These are phyloP conservation scores for Naganishia sp. DNA, from an alignment of 1,284 basidiomycete genomes.

Conservation along the genomic window DNA sequence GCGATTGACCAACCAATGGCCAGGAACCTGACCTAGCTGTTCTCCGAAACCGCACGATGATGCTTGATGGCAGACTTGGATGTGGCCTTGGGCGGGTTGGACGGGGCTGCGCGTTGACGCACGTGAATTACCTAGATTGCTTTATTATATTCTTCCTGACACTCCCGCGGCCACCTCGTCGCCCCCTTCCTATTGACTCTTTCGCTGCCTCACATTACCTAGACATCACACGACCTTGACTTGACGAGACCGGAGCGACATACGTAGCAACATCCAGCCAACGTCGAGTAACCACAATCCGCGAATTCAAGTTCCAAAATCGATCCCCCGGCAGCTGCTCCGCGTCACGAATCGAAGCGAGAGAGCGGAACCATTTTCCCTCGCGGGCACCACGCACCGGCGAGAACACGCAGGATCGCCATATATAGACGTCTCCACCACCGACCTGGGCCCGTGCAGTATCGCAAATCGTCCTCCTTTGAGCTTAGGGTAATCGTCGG, in stretches of 20 bases:
- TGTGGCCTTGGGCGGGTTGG: neutral
- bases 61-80: too few species aligned
- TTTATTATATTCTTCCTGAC: neutral
- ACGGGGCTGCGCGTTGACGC: neutral
- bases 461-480: neutral
- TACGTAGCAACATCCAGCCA: too few species aligned
- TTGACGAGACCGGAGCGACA: too few species aligned
- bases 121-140: neutral
- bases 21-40: neutral
- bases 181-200: too few species aligned
- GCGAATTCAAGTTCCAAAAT: too few species aligned
- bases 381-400: neutral
- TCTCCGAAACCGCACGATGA: too few species aligned
- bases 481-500: neutral
- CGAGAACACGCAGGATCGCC: neutral
- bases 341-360: neutral
- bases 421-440: conserved; percentile 6
- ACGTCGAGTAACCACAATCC: too few species aligned
- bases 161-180: too few species aligned
- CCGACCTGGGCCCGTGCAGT: neutral
- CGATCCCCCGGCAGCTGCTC: too few species aligned
- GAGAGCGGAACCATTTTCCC: conserved; percentile 4
- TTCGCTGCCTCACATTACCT: too few species aligned
- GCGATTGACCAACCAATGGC: neutral
- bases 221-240: too few species aligned